Evolutionary conservation across 108 stramenopile genomes (phyloP), one percentile per base, ranked within the genome.

Genomic region (Phaeodactylum tricornutum): DNA sequence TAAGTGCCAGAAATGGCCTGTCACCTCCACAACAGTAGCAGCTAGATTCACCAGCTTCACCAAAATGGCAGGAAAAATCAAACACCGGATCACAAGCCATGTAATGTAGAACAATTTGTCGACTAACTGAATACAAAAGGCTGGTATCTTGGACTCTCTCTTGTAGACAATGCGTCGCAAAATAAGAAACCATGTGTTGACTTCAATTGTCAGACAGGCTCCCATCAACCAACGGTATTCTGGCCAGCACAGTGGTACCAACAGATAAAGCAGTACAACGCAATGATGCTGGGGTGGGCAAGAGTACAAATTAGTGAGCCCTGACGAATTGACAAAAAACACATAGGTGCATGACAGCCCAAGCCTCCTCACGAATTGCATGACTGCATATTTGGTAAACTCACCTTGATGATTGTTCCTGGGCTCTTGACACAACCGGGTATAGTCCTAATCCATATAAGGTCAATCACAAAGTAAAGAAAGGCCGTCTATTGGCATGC

Each of bases 101-200:
- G 80, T 73, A 5, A 62, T 42, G 52, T 86, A 86, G 44, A 86
- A 86, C 28, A 69, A 41, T 20, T n/a, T n/a, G n/a, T n/a, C n/a
- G n/a, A n/a, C n/a, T n/a, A 41, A 41, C 19, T 15, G 21, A 32
- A 90, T 85, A 37, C 16, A 54, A 29, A 76, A 51, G 14, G 77
- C 77, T 17, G 23, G 42, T 20, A 46, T 46, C 61, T 81, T 70
- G 43, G 81, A 69, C 6, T 81, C 77, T 43, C 77, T 66, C 45
- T 85, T 87, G 66, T 92, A 87, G 63, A 92, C 82, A 12, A 92
- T 81, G 17, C 90, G 60, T 39, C 90, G 61, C 9, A 86, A 86
- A 42, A 92, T 87, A 47, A 92, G 72, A 46, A 84, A 85, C 90
- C 90, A 92, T 1, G 90, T 92, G 44, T 92, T 92, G 49, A 87